Evolutionary conservation across 805 yeast genomes (phyloP), one percentile per base, ranked within the genome.

Genomic region (Candida ponderosae): DNA sequence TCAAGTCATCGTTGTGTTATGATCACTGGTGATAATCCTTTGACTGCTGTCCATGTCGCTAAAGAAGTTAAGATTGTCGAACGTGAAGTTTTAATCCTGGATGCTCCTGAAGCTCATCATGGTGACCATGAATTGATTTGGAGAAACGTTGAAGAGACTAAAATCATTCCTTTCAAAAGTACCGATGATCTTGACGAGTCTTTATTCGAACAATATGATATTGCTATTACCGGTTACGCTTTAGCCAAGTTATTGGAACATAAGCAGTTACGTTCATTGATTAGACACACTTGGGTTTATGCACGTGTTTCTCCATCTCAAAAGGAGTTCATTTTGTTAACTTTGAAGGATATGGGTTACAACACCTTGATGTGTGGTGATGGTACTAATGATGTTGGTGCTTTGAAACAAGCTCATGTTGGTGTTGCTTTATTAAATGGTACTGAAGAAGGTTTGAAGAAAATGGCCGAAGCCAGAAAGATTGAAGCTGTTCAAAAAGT

Each of bases 301-400:
- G 97, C 98, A 32, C 82, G 98, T 66, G 97, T 93, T 24, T 90
- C 97, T 6, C 98, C 98, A 30, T 55, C 82, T 19, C 98, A 93
- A 66, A 93, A 93, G 65, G 98, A 93, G 63, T 87, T 82, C 48
- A 79, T 93, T 50, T 70, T 93, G 53, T 81, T 79, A 43, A 74
- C 88, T 29, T 74, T 86, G 59, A 93, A 90, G 60, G 80, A 77
- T 44, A 72, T 86, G 58, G 96, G 96, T 19, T 93, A 90, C 63
- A 82, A 77, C 55, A 93, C 97, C 18, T 72, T 93, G 51, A 93
- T 93, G 98, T 93, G 98, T 65, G 98, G 98, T 70, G 98, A 93
- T 65, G 98, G 98, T 64, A 93, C 98, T n/a, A 93, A 93, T 57
- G 98, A 93, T 69, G 98, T 93, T 35, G 98, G 98, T 62, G 98